A percentile compares a stretch with the other conserved stretches of the same genome.
These are phyloP conservation scores for Wickerhamiella brachini DNA, from an alignment of 805 yeast species.

Conservation along the genomic window DNA sequence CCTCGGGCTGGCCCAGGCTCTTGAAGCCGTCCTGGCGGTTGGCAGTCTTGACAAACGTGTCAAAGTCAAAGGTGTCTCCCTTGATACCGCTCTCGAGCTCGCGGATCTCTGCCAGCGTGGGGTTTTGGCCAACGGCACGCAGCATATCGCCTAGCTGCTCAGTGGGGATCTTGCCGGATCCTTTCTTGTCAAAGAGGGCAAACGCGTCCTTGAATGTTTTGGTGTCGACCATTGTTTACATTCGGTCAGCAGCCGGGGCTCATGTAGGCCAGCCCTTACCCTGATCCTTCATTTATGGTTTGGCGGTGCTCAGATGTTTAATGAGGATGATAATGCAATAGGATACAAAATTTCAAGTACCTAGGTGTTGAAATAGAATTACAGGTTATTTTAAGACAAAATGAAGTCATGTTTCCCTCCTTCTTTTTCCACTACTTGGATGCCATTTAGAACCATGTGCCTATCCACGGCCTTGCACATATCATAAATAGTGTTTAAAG, in stretches of 20 bases:
- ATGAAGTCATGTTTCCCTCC: slow-evolving; percentile 32
- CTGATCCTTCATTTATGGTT: too few relatives aligned
- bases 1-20: slow-evolving; percentile 79
- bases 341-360: too few relatives aligned
- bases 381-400: too few relatives aligned
- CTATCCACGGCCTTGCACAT: slow-evolving; percentile 48
- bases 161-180: slow-evolving; percentile 77
- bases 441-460: slow-evolving; percentile 29
- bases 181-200: slow-evolving; percentile 91
- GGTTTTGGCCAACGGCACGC: slow-evolving; percentile 97
- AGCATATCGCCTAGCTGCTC: slow-evolving; percentile 83
- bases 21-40: slow-evolving; percentile 71
- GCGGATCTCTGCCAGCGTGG: slow-evolving; percentile 77
- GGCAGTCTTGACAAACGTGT: slow-evolving; percentile 59
- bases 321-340: too few relatives aligned
- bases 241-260: background rate
- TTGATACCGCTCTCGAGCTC: slow-evolving; percentile 35
- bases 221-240: slow-evolving; percentile 16
- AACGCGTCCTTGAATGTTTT: slow-evolving; percentile 77
- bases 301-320: too few relatives aligned
- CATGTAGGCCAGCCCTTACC: too few relatives aligned
- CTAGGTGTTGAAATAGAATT: too few relatives aligned
- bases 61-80: slow-evolving; percentile 43
- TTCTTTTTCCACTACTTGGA: slow-evolving; percentile 28
- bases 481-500: slow-evolving; percentile 38